Percentiles rank a stretch among this genome's conserved stretches.
phyloP scores from a whole-genome alignment of 2,329 filamentous ascomycete genomes.

The Exophiala alcalophila region DNA sequence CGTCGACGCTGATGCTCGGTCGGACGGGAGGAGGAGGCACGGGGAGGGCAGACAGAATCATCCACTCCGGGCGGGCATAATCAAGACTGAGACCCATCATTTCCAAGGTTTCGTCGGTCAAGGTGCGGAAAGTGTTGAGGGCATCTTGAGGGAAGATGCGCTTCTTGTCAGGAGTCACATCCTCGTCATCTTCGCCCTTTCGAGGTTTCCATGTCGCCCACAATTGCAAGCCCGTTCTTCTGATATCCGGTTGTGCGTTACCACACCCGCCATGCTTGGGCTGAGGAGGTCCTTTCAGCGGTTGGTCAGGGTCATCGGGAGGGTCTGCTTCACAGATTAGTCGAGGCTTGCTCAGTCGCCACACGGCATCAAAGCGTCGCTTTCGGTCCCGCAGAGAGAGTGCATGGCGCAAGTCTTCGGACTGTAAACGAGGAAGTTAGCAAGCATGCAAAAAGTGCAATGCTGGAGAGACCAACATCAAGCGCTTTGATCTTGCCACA shows the following conservation, averaged over 20 bases:
- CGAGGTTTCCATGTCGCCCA: conserved; percentile 69
- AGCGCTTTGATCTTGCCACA: conserved; percentile 97
- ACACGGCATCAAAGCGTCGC: conserved; percentile 86
- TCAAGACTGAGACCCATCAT: conserved; percentile 91
- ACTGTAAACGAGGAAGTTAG: conserved; percentile 39
- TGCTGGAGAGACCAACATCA: conserved; percentile 79
- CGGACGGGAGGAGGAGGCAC: conserved; percentile 94
- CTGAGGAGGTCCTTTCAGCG: conserved; percentile 57
- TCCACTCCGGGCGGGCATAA: conserved; percentile 96
- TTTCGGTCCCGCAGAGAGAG: conserved; percentile 87
- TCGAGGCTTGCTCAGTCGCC: conserved; percentile 88
- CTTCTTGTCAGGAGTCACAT: conserved; percentile 71
- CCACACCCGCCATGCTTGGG: conserved; percentile 81
- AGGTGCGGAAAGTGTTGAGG: conserved; percentile 79
- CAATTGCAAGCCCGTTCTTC: conserved; percentile 80
- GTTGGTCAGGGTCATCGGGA: conserved; percentile 64
- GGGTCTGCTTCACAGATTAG: conserved; percentile 77
- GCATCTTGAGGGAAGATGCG: conserved; percentile 80
- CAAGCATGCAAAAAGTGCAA: conserved; percentile 2
- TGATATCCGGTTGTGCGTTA: conserved; percentile 82
- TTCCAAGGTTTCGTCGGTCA: conserved; percentile 74
- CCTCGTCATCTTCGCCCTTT: conserved; percentile 71
- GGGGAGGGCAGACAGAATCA: conserved; percentile 91
- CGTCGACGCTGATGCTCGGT: conserved; percentile 95
- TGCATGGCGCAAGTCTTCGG: conserved; percentile 67